phyloP scores from a whole-genome alignment of 805 yeast species.

The Ogataea wickerhamii region DNA sequence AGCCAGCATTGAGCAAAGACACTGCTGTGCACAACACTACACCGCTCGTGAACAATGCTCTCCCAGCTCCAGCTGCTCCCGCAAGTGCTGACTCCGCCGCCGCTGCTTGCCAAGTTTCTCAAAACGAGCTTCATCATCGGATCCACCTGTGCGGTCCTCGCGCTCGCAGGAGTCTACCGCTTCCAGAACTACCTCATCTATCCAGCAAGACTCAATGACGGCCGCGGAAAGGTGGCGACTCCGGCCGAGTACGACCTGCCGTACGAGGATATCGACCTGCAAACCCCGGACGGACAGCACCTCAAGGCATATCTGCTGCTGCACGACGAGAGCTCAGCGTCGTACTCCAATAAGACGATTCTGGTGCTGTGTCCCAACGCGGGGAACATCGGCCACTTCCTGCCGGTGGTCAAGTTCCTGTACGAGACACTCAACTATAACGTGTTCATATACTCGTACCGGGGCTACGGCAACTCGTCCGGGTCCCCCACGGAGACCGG shows the following conservation, averaged over 20 bases:
- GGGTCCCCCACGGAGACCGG: conserved; percentile 79
- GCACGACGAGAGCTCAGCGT: conserved; percentile 39
- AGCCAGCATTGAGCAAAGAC: no score
- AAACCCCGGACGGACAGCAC: conserved; percentile 66
- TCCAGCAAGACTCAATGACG: conserved; percentile 78
- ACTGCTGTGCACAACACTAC: no score
- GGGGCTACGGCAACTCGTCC: conserved; percentile 85
- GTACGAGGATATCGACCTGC: conserved; percentile 56
- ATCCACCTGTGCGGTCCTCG: conserved; percentile 40
- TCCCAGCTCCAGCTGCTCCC: no score
- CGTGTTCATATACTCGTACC: conserved; percentile 79
- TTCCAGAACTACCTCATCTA: conserved; percentile 71
- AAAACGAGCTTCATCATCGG: conserved; percentile 43
- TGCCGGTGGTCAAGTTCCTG: conserved; percentile 74
- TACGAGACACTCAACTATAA: conserved; percentile 62
- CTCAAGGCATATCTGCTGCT: conserved; percentile 62
- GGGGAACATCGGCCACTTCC: conserved; percentile 88
- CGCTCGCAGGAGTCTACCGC: conserved; percentile 51
- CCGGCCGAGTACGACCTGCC: conserved; percentile 70
- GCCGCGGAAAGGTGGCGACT: conserved; percentile 65
- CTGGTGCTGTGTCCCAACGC: conserved; percentile 87
- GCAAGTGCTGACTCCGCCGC: neutral
- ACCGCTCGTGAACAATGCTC: no score
- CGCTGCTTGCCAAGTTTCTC: conserved; percentile 10
- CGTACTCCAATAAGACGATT: conserved; percentile 60